Percentiles rank a stretch among this genome's conserved stretches.
phyloP scores from a whole-genome alignment of 345 rosid genomes.

The Tarenaya hassleriana region DNA sequence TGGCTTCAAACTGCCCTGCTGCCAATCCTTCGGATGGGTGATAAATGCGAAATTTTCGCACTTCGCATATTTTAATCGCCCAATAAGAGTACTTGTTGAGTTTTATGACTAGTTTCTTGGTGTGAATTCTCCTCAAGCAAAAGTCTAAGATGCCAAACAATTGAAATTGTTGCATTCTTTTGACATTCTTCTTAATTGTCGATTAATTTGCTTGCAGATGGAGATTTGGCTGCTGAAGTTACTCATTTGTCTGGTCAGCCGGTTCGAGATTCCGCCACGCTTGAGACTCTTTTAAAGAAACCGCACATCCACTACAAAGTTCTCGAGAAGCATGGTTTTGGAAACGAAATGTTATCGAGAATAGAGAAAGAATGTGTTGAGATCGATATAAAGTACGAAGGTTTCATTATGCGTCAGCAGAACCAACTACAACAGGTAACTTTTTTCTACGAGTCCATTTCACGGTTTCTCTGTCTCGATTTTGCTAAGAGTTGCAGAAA shows the following conservation, averaged over 20 bases:
- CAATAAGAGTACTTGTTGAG: too few relatives aligned
- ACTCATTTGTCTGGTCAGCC: slow-evolving; percentile 68
- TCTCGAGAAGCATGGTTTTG: slow-evolving; percentile 83
- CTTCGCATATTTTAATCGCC: too few relatives aligned
- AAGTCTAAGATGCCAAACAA: neutral
- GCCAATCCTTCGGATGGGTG: too few relatives aligned
- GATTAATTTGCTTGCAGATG: slow-evolving; percentile 39
- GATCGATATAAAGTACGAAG: slow-evolving; percentile 90
- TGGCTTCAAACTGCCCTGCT: neutral
- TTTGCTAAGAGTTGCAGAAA: neutral
- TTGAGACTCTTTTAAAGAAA: slow-evolving; percentile 86
- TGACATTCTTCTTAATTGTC: neutral
- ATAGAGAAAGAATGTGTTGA: slow-evolving; percentile 84
- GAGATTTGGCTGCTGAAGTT: slow-evolving; percentile 79
- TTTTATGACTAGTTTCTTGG: neutral
- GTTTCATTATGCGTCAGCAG: slow-evolving; percentile 82
- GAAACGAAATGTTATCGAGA: slow-evolving; percentile 54
- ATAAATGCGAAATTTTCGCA: too few relatives aligned
- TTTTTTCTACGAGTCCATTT: neutral
- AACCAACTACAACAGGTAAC: slow-evolving; percentile 77
- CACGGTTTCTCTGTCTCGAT: neutral
- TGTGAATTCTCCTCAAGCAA: slow-evolving; percentile 8
- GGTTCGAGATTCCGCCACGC: slow-evolving; percentile 66
- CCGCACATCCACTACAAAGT: slow-evolving; percentile 75
- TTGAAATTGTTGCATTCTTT: slow-evolving; percentile 7